phyloP scores from a whole-genome alignment of 2,329 filamentous ascomycete genomes.

The Hypoxylon sp. region DNA sequence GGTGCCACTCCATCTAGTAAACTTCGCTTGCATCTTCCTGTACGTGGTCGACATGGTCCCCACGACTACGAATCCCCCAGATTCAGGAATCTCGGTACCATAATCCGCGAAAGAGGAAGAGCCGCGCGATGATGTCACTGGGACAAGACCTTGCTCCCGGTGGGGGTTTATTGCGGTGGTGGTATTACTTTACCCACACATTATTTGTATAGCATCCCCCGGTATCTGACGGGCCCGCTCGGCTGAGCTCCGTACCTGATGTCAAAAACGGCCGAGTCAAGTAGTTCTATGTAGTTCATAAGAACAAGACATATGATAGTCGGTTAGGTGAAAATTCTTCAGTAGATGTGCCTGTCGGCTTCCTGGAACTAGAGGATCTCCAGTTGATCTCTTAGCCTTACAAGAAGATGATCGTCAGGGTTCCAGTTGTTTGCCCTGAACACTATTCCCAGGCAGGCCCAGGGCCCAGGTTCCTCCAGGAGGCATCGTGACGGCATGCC shows the following conservation, averaged over 20 bases:
- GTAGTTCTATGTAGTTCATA: not conserved
- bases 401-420: constrained; percentile 37
- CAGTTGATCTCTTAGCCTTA: constrained; percentile 29
- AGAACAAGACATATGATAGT: not conserved
- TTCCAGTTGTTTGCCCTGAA: constrained; percentile 27
- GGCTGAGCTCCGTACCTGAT: constrained; percentile 1
- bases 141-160: constrained; percentile 10
- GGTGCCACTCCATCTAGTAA: constrained; percentile 4
- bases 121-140: constrained; percentile 30
- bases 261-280: constrained; percentile 9
- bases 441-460: not conserved
- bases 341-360: constrained; percentile 3
- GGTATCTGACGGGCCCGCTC: not conserved
- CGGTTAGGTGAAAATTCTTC: constrained; percentile 7
- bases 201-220: not conserved
- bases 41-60: not conserved
- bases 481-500: not conserved
- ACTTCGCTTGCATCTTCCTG: not conserved
- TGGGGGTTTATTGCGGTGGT: not conserved
- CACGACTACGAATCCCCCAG: constrained; percentile 7
- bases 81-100: constrained; percentile 22
- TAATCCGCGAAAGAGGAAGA: constrained; percentile 22
- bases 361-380: constrained; percentile 8
- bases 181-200: too few relatives aligned
- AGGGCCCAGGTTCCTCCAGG: constrained; percentile 3